Base-by-base conservation (phyloP, 1,139 yeast species). In the Fermentozyma sake region DNA sequence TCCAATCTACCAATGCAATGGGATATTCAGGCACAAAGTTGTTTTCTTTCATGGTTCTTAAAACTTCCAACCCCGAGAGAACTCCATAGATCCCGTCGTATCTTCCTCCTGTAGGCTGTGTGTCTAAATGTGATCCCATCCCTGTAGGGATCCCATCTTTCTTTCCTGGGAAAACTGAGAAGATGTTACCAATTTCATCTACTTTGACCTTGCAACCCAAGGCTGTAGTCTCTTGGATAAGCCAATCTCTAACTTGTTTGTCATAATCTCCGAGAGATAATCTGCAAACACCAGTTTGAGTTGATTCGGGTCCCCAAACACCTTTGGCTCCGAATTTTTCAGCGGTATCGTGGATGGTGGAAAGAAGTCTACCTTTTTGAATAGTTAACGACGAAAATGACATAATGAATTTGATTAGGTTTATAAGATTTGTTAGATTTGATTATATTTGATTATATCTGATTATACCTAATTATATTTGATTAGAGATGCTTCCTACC, bases 71-170 rank as follows among this genome's bases (percentile, higher is more conserved):
- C 0, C 85, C 87, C 8, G 79, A 55, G 27, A 79, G 58, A 5
- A 80, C 87, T 13, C 87, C 89, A 20, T 68, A 64, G 23, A 78
- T 73, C 17, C 87, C 89, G 44, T 80, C 87, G 44, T 79, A 80
- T 35, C 84, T 59, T 5, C 87, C 87, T 17, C 87, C 87, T 5
- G 78, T 76, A n/a, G 87, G 87, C 52, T 80, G 87, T 1, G 87
- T 80, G 44, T 80, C 87, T 32, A 80, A 54, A 51, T 80, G 87
- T 0, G 86, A 78, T 1, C 89, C 87, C 36, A 79, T 75, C 8
- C 74, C 86, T 2, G 79, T 77, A 8, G 87, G 82, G 18, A 56
- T 50, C 1, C 64, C 68, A 2, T 43, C 46, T 27, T 71, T 64
- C 36, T 61, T 55, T 4, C 86, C 86, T 0, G 82, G 80, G 32